These are phyloP conservation scores for Immersiporthe knoxdaviesiana DNA, from an alignment of 2,329 filamentous ascomycete genomes.

Conservation along the genomic window DNA sequence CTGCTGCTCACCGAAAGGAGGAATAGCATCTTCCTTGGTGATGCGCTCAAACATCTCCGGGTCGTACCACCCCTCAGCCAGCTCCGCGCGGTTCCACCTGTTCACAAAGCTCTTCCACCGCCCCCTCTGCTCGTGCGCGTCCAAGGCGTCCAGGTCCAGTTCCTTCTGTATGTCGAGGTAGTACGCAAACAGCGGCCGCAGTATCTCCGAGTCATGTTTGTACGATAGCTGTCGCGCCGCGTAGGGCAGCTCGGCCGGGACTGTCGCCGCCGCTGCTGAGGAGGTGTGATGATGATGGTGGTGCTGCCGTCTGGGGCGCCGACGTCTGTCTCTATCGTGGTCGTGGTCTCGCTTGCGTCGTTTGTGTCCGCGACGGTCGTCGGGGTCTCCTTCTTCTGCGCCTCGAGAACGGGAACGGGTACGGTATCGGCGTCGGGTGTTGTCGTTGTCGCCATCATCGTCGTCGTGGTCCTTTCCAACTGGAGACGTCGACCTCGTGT, in stretches of 20 bases:
- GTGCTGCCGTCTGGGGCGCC: neutral
- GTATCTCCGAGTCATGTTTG: slow-evolving; percentile 68
- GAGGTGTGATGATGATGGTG: neutral
- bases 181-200: slow-evolving; percentile 74
- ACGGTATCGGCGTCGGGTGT: slow-evolving; percentile 2
- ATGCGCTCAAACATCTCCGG: slow-evolving; percentile 62
- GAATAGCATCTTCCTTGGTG: slow-evolving; percentile 11
- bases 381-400: neutral
- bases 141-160: slow-evolving; percentile 68
- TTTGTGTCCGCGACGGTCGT: slow-evolving; percentile 8
- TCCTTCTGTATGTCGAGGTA: slow-evolving; percentile 90
- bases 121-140: slow-evolving; percentile 75
- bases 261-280: neutral
- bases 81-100: slow-evolving; percentile 89
- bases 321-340: neutral
- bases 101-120: slow-evolving; percentile 92
- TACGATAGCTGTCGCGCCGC: slow-evolving; percentile 63
- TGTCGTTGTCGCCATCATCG: neutral
- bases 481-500: slow-evolving; percentile 7
- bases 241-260: slow-evolving; percentile 59
- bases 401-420: neutral
- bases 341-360: slow-evolving; percentile 10
- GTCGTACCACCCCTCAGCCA: slow-evolving; percentile 93
- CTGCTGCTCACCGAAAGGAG: too few relatives aligned
- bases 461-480: neutral